Base-by-base conservation (phyloP, 1,284 basidiomycete genomes). In the Paramarasmius palmivorus region DNA sequence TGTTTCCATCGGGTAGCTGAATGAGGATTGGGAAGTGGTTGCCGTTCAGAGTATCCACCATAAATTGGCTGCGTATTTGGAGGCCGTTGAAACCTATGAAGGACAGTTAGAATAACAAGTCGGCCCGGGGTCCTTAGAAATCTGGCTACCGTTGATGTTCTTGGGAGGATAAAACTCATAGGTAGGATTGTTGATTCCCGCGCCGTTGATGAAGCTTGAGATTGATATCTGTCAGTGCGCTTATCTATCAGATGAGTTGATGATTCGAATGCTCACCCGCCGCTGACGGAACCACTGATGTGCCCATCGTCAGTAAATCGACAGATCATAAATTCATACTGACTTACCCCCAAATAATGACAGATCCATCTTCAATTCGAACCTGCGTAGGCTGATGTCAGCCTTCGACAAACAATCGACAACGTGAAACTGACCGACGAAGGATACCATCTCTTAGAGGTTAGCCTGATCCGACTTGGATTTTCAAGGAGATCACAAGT, bases 11-110 rank as follows among this genome's bases (percentile, higher is more conserved):
- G 0, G 81, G 78, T 0, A 83, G 71, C 4, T 69, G 60, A 57
- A 77, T 78, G 2, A 78, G 71, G 54, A 82, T 73, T 0, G 82
- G 81, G 64, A 83, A 84, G n/a, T 83, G 72, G 60, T 84, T 84
- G 19, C 77, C 73, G 61, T 78, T 78, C 47, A 84, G 70, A 3
- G 79, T 81, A 52, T 79, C 73, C 45, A 68, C 66, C 4, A 84
- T 67, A 69, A 84, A 83, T 15, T 66, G 69, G 7, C 75, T 72
- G 22, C 67, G 70, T 37, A 83, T 68, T 35, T 55, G 52, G 35
- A 59, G 35, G 35, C 59, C 60, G 45, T 61, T 61, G 57, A 58
- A 60, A 26, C 61, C 59, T 64, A 10, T n/a, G 62, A 71, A 37
- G 39, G 12, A 20, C 61, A 65, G 29, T 32, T 40, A 34, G 37